These are phyloP conservation scores for Globisporangium carolinianum DNA, from an alignment of 352 stramenopile species.

Conservation along the genomic window DNA sequence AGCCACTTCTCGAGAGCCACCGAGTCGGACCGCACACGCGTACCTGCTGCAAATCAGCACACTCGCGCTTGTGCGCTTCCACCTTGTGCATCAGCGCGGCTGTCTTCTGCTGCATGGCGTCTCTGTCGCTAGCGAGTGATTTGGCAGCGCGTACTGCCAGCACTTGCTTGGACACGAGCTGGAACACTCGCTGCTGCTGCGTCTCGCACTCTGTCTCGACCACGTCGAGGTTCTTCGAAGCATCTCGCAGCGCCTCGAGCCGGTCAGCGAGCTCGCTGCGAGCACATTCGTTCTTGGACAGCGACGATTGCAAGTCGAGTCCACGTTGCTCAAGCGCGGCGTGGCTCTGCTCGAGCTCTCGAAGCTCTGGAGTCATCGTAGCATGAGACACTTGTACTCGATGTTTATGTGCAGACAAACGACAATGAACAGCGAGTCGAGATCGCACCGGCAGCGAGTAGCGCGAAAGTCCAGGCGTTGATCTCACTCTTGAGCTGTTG, in stretches of 20 bases:
- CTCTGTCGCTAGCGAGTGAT: not conserved
- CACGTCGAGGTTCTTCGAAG: not conserved
- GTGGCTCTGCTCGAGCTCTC: not conserved
- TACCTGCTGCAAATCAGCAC: not conserved
- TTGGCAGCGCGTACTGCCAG: not conserved
- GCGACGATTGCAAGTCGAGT: not conserved
- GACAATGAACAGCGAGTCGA: too few relatives aligned
- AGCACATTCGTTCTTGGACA: not conserved
- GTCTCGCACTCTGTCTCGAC: not conserved
- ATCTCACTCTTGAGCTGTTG: not conserved
- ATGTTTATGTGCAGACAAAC: too few relatives aligned
- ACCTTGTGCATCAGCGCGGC: not conserved
- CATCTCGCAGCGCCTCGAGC: not conserved
- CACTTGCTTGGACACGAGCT: conserved; percentile 1
- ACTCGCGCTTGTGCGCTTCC: not conserved
- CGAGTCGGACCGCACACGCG: not conserved
- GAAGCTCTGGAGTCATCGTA: not conserved
- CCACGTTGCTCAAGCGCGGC: not conserved
- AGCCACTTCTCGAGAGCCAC: not conserved
- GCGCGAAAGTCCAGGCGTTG: not conserved
- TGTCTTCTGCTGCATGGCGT: not conserved
- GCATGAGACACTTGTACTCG: too few relatives aligned
- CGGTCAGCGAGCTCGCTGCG: not conserved
- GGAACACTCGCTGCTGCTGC: conserved; percentile 2
- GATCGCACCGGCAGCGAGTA: not conserved